phyloP scores from a whole-genome alignment of 2,329 filamentous ascomycete genomes.

The Dactylellina drechsleri region DNA sequence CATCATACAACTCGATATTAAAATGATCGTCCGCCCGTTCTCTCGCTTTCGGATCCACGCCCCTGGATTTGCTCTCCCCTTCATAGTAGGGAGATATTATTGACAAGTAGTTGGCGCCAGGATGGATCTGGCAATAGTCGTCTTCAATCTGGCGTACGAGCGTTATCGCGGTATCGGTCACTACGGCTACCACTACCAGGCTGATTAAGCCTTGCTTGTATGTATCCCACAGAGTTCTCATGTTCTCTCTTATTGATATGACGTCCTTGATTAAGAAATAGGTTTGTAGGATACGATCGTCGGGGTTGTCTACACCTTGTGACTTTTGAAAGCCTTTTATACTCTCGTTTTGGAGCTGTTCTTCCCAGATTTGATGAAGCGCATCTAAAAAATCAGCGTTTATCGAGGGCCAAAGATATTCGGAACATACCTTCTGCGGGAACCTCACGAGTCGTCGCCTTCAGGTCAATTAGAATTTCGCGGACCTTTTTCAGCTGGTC shows the following conservation, averaged over 20 bases:
- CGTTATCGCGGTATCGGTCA: constrained; percentile 5
- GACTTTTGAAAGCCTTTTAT: not conserved
- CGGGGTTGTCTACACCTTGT: not conserved
- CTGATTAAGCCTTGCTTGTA: constrained; percentile 12
- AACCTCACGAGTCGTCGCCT: not conserved
- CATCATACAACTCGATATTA: too few species aligned
- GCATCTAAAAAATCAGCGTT: not conserved
- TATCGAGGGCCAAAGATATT: not conserved
- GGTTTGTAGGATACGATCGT: not conserved
- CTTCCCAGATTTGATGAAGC: constrained; percentile 10
- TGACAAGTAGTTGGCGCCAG: too few species aligned
- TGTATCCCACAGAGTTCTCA: too few species aligned
- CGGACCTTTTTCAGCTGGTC: constrained; percentile 11
- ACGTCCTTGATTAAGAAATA: constrained; percentile 9
- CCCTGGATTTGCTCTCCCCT: too few species aligned
- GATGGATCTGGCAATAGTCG: too few species aligned
- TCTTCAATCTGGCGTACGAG: too few species aligned
- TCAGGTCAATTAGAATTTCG: constrained; percentile 3
- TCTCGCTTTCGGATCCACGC: too few species aligned
- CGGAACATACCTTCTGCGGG: constrained; percentile 1
- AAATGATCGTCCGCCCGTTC: too few species aligned
- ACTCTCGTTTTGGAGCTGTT: constrained; percentile 1
- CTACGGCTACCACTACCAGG: not conserved
- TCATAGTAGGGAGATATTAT: too few species aligned
- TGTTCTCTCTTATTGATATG: too few species aligned